Evolutionary conservation across 2,329 filamentous ascomycete species (phyloP).

Genomic region (Cladosporium halotolerans): DNA sequence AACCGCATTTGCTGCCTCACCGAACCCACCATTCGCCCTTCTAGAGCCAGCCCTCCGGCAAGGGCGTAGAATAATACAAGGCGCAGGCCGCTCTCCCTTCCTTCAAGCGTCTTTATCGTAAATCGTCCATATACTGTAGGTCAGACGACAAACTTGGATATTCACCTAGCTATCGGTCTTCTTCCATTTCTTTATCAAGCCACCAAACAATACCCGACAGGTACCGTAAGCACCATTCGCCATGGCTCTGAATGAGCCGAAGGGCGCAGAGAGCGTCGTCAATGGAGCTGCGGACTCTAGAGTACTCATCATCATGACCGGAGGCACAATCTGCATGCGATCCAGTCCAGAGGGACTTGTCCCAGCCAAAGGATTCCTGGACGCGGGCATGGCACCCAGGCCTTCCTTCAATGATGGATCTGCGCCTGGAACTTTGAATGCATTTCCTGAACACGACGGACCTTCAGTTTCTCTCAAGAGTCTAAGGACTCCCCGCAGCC

Average conservation of each 20-base stretch:
- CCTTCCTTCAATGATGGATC: conserved; percentile 81
- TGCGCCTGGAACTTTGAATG: conserved; percentile 23
- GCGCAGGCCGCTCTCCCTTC: not conserved
- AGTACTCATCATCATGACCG: conserved; percentile 86
- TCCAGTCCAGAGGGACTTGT: conserved; percentile 65
- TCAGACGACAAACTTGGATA: not conserved
- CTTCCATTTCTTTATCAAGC: not conserved
- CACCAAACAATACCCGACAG: not conserved
- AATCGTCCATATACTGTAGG: not conserved
- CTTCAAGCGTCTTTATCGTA: not conserved
- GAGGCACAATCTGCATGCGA: conserved; percentile 85
- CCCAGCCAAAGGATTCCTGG: conserved; percentile 66
- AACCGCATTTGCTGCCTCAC: not conserved
- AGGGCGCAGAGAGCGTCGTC: not conserved
- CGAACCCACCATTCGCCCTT: not conserved
- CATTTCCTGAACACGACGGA: conserved; percentile 11
- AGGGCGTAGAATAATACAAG: not conserved
- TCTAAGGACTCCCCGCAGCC: conserved; percentile 71
- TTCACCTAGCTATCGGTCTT: not conserved
- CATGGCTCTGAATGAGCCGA: conserved; percentile 1
- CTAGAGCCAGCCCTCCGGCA: not conserved
- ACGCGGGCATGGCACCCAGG: conserved; percentile 72
- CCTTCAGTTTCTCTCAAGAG: conserved; percentile 48
- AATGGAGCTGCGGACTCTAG: conserved; percentile 28
- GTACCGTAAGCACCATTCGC: not conserved